Percentiles rank a stretch among this genome's conserved stretches.
Evolutionary conservation across 495 filamentous ascomycete species (phyloP).

Genomic region (Penicillium cataractarum): DNA sequence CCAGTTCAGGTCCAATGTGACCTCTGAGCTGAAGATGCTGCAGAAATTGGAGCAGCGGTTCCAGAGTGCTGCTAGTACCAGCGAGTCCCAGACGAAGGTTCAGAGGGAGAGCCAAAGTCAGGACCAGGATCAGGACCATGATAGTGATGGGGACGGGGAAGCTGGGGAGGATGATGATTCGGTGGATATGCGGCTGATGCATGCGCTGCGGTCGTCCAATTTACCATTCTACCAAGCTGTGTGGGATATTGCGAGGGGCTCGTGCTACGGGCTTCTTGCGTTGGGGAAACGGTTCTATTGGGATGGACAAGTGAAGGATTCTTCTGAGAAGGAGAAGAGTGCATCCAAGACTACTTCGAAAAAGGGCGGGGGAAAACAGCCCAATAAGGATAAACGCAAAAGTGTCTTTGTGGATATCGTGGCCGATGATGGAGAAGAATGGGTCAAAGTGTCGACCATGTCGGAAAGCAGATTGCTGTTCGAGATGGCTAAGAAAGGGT

Average conservation of each 20-base stretch:
- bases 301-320: slow-evolving; percentile 31
- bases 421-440: slow-evolving; percentile 57
- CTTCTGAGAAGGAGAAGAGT: slow-evolving; percentile 28
- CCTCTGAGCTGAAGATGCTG: slow-evolving; percentile 53
- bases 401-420: slow-evolving; percentile 54
- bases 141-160: slow-evolving; percentile 11
- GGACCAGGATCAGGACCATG: not conserved
- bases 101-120: not conserved
- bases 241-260: slow-evolving; percentile 54
- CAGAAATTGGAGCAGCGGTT: slow-evolving; percentile 47
- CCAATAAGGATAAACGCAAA: slow-evolving; percentile 44
- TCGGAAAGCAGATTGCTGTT: slow-evolving; percentile 59
- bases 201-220: slow-evolving; percentile 60
- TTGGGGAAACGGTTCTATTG: slow-evolving; percentile 60
- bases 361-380: slow-evolving; percentile 30
- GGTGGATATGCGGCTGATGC: slow-evolving; percentile 33
- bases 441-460: slow-evolving; percentile 66
- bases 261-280: slow-evolving; percentile 51
- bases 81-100: not conserved
- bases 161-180: slow-evolving; percentile 13
- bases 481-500: slow-evolving; percentile 67
- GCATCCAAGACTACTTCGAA: slow-evolving; percentile 24
- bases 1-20: slow-evolving; percentile 51
- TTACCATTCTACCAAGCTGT: slow-evolving; percentile 59
- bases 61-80: slow-evolving; percentile 4